Percentiles rank a stretch among this genome's conserved stretches.
phyloP scores from a whole-genome alignment of 2,329 filamentous ascomycete species.

The Cadophora sp. region DNA sequence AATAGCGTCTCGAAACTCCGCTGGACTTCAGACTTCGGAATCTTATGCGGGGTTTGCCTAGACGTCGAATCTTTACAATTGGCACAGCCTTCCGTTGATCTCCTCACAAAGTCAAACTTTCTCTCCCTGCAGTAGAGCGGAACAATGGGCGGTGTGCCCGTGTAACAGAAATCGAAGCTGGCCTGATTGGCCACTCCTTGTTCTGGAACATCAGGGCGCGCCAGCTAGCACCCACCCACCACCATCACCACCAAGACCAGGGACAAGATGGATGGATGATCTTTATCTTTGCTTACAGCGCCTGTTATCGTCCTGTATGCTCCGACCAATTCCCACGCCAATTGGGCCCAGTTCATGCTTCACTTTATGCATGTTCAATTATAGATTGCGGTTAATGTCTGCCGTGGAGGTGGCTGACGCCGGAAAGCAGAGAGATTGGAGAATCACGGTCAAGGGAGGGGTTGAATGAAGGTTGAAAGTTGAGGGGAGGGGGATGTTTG shows the following conservation, averaged over 20 bases:
- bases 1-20: not conserved
- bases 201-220: slow-evolving; percentile 18
- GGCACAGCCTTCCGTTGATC: slow-evolving; percentile 12
- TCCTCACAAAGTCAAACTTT: slow-evolving; percentile 1
- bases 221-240: not conserved
- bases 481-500: slow-evolving; percentile 18
- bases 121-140: slow-evolving; percentile 2
- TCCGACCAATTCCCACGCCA: not conserved
- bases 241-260: not conserved
- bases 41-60: not conserved
- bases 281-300: slow-evolving; percentile 2
- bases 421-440: slow-evolving; percentile 10
- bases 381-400: slow-evolving; percentile 12
- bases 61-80: slow-evolving; percentile 2
- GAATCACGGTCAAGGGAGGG: not conserved
- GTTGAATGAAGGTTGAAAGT: not conserved
- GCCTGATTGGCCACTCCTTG: slow-evolving; percentile 8
- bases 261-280: not conserved
- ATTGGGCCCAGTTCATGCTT: slow-evolving; percentile 5
- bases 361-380: slow-evolving; percentile 14
- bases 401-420: slow-evolving; percentile 21
- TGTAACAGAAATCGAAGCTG: not conserved
- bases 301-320: slow-evolving; percentile 1
- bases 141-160: slow-evolving; percentile 17
- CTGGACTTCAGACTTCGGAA: not conserved